Conservation (phyloP, 768 basidiomycete species). For the Trametopsis cervina region DNA sequence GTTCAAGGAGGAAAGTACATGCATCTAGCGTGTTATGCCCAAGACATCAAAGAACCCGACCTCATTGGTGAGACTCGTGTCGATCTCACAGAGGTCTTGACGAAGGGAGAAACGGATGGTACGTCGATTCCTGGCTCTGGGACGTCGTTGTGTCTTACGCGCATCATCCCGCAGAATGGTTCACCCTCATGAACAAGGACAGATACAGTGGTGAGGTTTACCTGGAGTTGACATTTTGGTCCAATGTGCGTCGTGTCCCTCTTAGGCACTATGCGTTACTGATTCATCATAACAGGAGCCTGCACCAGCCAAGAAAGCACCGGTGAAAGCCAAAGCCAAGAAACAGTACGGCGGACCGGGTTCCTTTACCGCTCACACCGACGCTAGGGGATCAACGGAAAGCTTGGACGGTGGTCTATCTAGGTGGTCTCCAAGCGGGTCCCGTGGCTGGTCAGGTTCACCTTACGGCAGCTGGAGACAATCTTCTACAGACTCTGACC, state of each 20-base stretch:
- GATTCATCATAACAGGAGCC: slow-evolving; percentile 47
- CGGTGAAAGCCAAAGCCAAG: slow-evolving; percentile 39
- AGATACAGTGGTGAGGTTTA: slow-evolving; percentile 95
- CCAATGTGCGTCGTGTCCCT: slow-evolving; percentile 53
- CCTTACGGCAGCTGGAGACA: slow-evolving; percentile 3
- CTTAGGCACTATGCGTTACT: neutral
- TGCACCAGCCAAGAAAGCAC: slow-evolving; percentile 62
- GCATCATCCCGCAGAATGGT: slow-evolving; percentile 70
- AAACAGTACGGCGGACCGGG: slow-evolving; percentile 76
- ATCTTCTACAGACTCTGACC: slow-evolving; percentile 14
- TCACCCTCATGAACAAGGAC: slow-evolving; percentile 81
- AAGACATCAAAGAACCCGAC: slow-evolving; percentile 92
- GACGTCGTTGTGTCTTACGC: slow-evolving; percentile 9
- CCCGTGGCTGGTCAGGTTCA: neutral
- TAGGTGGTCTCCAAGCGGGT: neutral
- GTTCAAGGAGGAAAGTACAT: slow-evolving; percentile 72
- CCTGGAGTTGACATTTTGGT: slow-evolving; percentile 95
- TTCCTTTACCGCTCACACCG: slow-evolving; percentile 39
- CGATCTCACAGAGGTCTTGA: slow-evolving; percentile 83
- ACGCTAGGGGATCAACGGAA: neutral
- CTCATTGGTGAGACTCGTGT: slow-evolving; percentile 89
- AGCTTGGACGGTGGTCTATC: neutral
- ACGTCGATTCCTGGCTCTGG: slow-evolving; percentile 23
- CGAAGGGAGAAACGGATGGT: slow-evolving; percentile 97
- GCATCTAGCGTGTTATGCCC: slow-evolving; percentile 86